Percentiles rank a stretch among this genome's conserved stretches.
Evolutionary conservation across 495 filamentous ascomycete genomes (phyloP).

Genomic region (Halenospora varia): DNA sequence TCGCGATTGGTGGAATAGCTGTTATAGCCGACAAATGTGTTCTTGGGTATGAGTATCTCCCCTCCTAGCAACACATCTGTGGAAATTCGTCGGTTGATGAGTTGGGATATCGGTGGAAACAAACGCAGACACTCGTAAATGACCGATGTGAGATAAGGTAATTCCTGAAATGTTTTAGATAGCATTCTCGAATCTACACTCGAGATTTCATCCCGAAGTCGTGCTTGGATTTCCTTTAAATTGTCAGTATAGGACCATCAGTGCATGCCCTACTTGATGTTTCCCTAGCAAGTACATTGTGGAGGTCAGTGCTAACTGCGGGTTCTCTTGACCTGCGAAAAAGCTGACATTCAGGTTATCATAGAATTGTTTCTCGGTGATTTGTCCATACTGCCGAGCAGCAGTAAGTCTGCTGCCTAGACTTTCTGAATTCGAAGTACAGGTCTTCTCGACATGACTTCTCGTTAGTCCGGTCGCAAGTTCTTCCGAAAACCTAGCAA

Average conservation of each 20-base stretch:
- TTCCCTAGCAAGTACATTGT: background rate
- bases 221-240: background rate
- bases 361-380: background rate
- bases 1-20: background rate
- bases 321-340: background rate
- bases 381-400: background rate
- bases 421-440: too few relatives aligned
- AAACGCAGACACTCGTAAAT: conserved; percentile 33
- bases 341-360: background rate
- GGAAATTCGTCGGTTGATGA: conserved; percentile 28
- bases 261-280: background rate
- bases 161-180: too few relatives aligned
- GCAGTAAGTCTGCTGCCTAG: background rate
- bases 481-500: background rate
- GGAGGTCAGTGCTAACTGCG: background rate
- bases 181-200: too few relatives aligned
- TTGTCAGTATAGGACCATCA: too few relatives aligned
- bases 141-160: conserved; percentile 24
- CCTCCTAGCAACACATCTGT: background rate
- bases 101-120: conserved; percentile 33
- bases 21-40: background rate
- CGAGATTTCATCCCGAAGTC: background rate
- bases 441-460: too few relatives aligned
- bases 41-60: background rate
- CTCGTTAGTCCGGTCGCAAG: too few relatives aligned